Evolutionary conservation across 805 yeast species (phyloP).

Genomic region (Hanseniaspora jakobsenii): DNA sequence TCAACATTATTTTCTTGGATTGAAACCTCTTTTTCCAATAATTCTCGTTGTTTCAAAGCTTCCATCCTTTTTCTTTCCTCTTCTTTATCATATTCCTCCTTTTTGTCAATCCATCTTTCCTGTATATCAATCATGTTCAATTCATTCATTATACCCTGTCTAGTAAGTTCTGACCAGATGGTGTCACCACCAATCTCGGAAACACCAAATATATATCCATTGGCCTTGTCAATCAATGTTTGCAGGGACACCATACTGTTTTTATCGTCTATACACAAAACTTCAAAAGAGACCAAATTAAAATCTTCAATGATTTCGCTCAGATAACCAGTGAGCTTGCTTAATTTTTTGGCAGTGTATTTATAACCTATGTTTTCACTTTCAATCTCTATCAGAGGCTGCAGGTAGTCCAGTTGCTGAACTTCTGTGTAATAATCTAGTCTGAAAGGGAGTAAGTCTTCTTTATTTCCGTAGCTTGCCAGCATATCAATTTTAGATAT

Average conservation of each 20-base stretch:
- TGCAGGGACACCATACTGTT: slow-evolving; percentile 77
- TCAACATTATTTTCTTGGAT: slow-evolving; percentile 41
- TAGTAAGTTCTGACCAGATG: slow-evolving; percentile 90
- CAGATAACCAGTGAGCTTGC: slow-evolving; percentile 59
- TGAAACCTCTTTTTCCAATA: slow-evolving; percentile 31
- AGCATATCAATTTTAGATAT: slow-evolving; percentile 81
- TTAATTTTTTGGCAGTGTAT: slow-evolving; percentile 46
- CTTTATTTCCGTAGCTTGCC: slow-evolving; percentile 46
- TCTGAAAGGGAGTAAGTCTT: slow-evolving; percentile 53
- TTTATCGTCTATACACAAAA: slow-evolving; percentile 81
- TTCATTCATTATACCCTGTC: slow-evolving; percentile 41
- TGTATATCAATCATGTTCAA: slow-evolving; percentile 52
- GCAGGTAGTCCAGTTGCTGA: slow-evolving; percentile 60
- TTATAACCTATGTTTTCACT: slow-evolving; percentile 36
- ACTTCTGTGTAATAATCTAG: slow-evolving; percentile 86
- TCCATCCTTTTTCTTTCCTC: slow-evolving; percentile 38
- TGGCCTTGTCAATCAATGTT: slow-evolving; percentile 73
- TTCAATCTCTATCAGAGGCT: slow-evolving; percentile 61
- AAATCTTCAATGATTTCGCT: slow-evolving; percentile 80
- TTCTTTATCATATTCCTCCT: slow-evolving; percentile 59
- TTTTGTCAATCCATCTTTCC: slow-evolving; percentile 89
- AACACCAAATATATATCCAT: slow-evolving; percentile 85
- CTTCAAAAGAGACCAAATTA: slow-evolving; percentile 78
- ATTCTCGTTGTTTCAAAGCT: slow-evolving; percentile 33
- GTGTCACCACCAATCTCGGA: slow-evolving; percentile 95